Base-by-base conservation (phyloP, 106 monocot species). In the Xerophyta viscosa region DNA sequence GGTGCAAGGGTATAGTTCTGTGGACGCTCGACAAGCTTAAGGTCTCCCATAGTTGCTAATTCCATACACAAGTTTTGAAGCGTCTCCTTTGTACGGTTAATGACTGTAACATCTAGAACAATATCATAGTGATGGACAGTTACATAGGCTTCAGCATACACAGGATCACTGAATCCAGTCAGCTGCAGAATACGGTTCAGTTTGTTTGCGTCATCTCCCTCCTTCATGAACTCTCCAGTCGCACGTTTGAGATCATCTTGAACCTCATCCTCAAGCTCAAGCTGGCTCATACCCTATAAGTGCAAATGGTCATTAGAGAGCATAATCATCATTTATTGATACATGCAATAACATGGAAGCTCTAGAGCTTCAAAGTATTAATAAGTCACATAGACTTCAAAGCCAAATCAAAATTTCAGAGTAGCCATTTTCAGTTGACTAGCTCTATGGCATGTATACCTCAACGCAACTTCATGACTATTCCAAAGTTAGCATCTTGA, bases 51-150 rank as follows among this genome's bases (percentile, higher is more conserved):
- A 6, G 92, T 92, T 39, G 92, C 81, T 44, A 92, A 67, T 60
- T 92, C 92, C 60, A 92, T 48, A 45, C 86, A 92, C 29, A 92
- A 62, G 45, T 92, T 92, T 54, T 92, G 92, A 46, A 92, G 92
- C 18, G 92, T 92, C 13, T 86, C 78, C 56, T 82, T 82, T 6
- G 92, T 92, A 25, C 92, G 75, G 47, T 86, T 92, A 15, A 92
- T 85, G 51, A 92, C 78, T 17, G 92, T 92, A 20, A 92, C 86
- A 70, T 92, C 92, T 45, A 92, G 86, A 22, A 92, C 86, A 58
- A 92, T 92, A 62, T 92, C 92, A 62, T 92, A 92, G 57, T 92
- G 86, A 58, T 92, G 82, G 28, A 92, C 82, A 3, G 92, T 86
- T 5, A 92, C 86, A 68, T 70, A 92, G 23, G 92, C 92, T 65